Percentiles rank a stretch among this genome's conserved stretches.
These are phyloP conservation scores for Aspergillus costaricaensis DNA, from an alignment of 2,329 filamentous ascomycete genomes.

Conservation along the genomic window DNA sequence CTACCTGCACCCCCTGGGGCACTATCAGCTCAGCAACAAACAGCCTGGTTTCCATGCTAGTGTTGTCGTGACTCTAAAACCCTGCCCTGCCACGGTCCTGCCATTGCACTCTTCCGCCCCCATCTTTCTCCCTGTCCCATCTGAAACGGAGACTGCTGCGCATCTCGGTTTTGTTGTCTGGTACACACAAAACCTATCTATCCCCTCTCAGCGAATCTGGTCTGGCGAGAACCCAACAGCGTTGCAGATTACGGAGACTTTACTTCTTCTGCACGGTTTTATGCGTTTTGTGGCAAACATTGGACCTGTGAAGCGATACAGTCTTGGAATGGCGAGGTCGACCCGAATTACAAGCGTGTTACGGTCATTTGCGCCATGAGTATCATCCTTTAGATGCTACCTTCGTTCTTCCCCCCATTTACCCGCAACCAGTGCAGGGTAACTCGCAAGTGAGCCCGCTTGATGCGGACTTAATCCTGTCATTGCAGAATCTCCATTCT, in stretches of 20 bases:
- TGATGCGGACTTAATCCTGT: constrained; percentile 19
- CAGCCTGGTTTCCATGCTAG: not conserved
- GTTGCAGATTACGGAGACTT: constrained; percentile 8
- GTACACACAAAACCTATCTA: not conserved
- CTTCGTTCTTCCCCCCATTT: constrained; percentile 15
- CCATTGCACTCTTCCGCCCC: constrained; percentile 14
- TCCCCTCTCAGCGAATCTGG: not conserved
- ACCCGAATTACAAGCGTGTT: constrained; percentile 25
- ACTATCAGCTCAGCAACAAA: constrained; percentile 15
- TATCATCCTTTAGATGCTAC: constrained; percentile 26
- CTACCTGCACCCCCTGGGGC: not conserved
- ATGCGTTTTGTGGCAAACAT: constrained; percentile 24
- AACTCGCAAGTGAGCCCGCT: constrained; percentile 20
- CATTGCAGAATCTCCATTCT: constrained; percentile 12
- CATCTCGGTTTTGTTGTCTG: constrained; percentile 12
- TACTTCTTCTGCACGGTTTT: constrained; percentile 12
- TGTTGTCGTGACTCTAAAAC: constrained; percentile 12
- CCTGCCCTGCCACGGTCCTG: constrained; percentile 14
- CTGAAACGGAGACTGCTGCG: constrained; percentile 4
- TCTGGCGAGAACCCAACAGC: constrained; percentile 12
- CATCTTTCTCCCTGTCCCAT: constrained; percentile 8
- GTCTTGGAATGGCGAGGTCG: constrained; percentile 31
- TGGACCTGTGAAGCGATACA: constrained; percentile 29
- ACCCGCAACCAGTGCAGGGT: constrained; percentile 19
- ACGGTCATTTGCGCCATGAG: constrained; percentile 31